Evolutionary conservation across 768 basidiomycete species (phyloP), one percentile per base, ranked within the genome.

Genomic region (Grammothele lineata): DNA sequence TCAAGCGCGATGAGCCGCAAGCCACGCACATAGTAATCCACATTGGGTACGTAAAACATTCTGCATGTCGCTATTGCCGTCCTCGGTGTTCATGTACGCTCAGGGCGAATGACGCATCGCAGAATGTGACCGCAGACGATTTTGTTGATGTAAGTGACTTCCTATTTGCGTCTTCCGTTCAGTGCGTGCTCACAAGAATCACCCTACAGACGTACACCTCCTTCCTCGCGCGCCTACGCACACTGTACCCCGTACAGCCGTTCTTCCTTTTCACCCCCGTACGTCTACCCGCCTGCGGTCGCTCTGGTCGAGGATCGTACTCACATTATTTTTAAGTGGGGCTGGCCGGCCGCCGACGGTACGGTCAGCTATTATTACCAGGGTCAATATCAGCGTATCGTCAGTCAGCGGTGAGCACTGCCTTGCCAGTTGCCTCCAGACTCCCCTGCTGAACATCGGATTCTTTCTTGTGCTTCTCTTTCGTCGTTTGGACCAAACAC

Each of bases 231-330:
- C 69, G 67, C 18, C 60, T 80, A 3, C 70, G 78, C 5, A 64
- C 58, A 9, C 58, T 75, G 27, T 75, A 77, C 55, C 65, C 57
- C 15, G 42, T 43, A 8, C 71, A 77, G 49, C 76, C 74, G 1
- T 70, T 80, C 43, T 77, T 80, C 50, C 64, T 79, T 3, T 72
- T 80, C 57, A 78, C 77, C 5, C 75, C 78, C 2, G 75, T 77
- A 38, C 36, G 72, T 37, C 7, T n/a, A n/a, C n/a, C n/a, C n/a
- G n/a, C n/a, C n/a, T n/a, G n/a, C n/a, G n/a, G n/a, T n/a, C n/a
- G n/a, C n/a, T n/a, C n/a, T n/a, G n/a, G n/a, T n/a, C n/a, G n/a
- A n/a, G n/a, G n/a, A n/a, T n/a, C n/a, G n/a, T n/a, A n/a, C n/a
- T n/a, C n/a, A 38, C 27, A 37, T 22, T 37, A 5, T 5, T 23